A percentile compares a stretch with the other conserved stretches of the same genome.
These are phyloP conservation scores for Fusarium sp. DNA, from an alignment of 2,329 filamentous ascomycete genomes.

Conservation along the genomic window DNA sequence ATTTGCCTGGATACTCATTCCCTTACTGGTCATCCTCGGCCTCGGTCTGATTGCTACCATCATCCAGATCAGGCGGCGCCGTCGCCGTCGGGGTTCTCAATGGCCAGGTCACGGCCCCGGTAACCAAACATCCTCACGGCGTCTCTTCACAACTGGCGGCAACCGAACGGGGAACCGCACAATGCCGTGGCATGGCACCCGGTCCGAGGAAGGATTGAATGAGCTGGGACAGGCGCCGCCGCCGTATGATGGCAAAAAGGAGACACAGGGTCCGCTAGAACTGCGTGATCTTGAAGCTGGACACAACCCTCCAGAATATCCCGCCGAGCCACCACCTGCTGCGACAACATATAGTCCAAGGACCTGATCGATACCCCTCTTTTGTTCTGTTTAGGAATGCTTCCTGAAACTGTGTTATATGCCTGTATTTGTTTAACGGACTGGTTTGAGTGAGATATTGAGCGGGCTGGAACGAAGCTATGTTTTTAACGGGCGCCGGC, in stretches of 20 bases:
- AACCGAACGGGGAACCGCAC: constrained; percentile 29
- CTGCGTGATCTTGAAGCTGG: constrained; percentile 45
- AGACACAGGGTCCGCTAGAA: constrained; percentile 36
- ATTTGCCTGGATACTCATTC: constrained; percentile 67
- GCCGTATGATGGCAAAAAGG: constrained; percentile 62
- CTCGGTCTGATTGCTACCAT: constrained; percentile 54
- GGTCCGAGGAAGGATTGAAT: constrained; percentile 66
- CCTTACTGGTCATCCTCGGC: constrained; percentile 58
- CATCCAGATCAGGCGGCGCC: constrained; percentile 57
- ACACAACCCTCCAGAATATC: constrained; percentile 47
- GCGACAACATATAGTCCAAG: constrained; percentile 37
- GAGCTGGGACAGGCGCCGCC: constrained; percentile 74
- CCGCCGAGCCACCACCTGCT: constrained; percentile 42
- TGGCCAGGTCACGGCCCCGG: constrained; percentile 26
- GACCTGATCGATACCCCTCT: constrained; percentile 2
- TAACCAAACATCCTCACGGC: constrained; percentile 41
- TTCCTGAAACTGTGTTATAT: background rate
- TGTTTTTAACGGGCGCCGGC: background rate
- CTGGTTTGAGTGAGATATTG: background rate
- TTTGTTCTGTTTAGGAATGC: background rate
- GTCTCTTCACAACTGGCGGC: constrained; percentile 14
- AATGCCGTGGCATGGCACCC: constrained; percentile 43
- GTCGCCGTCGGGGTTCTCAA: constrained; percentile 35
- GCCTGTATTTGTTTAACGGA: constrained; percentile 5
- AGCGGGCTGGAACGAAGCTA: background rate